Percentiles rank a stretch among this genome's conserved stretches.
These are phyloP conservation scores for Haberlea rhodopensis DNA, from an alignment of 257 asterid species.

Conservation along the genomic window DNA sequence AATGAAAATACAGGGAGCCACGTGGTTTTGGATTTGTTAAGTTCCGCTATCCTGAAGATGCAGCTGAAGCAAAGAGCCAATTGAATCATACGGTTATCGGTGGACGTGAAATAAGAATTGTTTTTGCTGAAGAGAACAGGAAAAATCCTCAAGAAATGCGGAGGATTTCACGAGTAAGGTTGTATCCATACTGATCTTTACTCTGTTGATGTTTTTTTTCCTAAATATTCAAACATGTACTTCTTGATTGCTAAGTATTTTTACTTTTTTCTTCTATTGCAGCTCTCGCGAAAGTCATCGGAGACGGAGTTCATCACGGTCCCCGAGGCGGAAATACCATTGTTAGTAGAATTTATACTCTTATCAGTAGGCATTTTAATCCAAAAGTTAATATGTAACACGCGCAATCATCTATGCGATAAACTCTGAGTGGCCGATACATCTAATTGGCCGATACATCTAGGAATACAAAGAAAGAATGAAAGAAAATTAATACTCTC, in stretches of 20 bases:
- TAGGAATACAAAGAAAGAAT: background rate
- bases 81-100: conserved; percentile 72
- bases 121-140: conserved; percentile 88
- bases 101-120: conserved; percentile 95
- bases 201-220: conserved; percentile 1
- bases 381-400: conserved; percentile 2
- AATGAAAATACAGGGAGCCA: conserved; percentile 56
- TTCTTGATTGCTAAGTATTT: conserved; percentile 20
- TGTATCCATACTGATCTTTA: conserved; percentile 21
- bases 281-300: conserved; percentile 63
- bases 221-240: background rate
- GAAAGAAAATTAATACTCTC: background rate
- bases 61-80: conserved; percentile 82
- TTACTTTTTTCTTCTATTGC: conserved; percentile 25
- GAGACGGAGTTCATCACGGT: conserved; percentile 64
- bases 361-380: conserved; percentile 18
- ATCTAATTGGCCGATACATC: background rate
- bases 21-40: conserved; percentile 98
- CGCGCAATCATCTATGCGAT: background rate
- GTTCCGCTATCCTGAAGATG: conserved; percentile 86
- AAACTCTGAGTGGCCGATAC: conserved; percentile 2
- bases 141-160: conserved; percentile 97
- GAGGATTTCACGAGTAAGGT: conserved; percentile 57
- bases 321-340: conserved; percentile 67
- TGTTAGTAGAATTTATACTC: conserved; percentile 49